phyloP scores from a whole-genome alignment of 2,329 filamentous ascomycete species.

The Colletotrichum lupini region DNA sequence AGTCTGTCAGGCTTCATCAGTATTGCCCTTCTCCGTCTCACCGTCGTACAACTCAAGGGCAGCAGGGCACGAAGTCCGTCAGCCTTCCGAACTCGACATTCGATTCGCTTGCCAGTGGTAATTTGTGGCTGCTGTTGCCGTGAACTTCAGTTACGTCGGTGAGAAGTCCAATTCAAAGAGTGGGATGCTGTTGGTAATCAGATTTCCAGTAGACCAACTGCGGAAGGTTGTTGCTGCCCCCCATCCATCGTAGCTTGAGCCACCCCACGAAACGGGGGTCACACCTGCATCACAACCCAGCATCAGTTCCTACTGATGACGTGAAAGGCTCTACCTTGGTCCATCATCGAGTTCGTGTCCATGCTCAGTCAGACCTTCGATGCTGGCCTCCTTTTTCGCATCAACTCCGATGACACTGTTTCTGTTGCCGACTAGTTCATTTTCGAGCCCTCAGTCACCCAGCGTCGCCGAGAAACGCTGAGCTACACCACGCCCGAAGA shows the following conservation, averaged over 20 bases:
- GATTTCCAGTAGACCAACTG: neutral
- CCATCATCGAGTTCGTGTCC: neutral
- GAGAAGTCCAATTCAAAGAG: neutral
- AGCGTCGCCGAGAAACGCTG: neutral
- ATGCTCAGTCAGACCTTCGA: neutral
- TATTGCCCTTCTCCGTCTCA: neutral
- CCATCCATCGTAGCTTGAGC: constrained; percentile 22
- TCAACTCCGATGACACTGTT: constrained; percentile 12
- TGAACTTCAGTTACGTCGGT: neutral
- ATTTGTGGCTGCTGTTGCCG: neutral
- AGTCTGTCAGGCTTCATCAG: neutral
- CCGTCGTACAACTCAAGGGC: neutral
- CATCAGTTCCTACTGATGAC: constrained; percentile 22
- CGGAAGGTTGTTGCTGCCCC: constrained; percentile 18
- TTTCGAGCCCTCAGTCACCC: neutral
- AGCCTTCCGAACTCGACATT: neutral
- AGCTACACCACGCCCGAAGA: neutral
- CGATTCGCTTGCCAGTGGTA: neutral
- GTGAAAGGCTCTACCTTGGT: constrained; percentile 5
- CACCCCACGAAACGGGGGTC: constrained; percentile 34
- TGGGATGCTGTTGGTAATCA: constrained; percentile 28
- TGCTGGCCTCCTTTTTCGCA: constrained; percentile 4
- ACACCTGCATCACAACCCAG: constrained; percentile 22
- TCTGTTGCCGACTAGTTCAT: constrained; percentile 8
- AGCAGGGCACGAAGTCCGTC: neutral